Percentiles rank a stretch among this genome's conserved stretches.
Evolutionary conservation across 202 grass and related monocot species (phyloP).

Genomic region (Digitaria exilis): DNA sequence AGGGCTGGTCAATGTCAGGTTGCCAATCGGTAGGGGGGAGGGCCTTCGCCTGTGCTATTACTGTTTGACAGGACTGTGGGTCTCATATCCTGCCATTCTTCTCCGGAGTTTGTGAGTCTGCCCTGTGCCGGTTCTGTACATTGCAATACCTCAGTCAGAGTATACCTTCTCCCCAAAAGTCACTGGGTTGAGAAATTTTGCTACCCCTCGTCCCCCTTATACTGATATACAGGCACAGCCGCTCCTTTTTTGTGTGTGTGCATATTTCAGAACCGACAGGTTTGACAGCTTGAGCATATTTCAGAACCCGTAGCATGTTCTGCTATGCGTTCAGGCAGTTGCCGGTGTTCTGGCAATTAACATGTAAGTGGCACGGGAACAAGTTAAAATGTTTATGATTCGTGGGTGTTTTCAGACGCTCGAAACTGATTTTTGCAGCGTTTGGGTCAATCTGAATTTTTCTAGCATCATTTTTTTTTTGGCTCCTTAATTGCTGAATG

Average conservation of each 20-base stretch:
- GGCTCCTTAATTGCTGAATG: not conserved
- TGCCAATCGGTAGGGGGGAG: slow-evolving; percentile 53
- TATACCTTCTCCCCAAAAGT: not conserved
- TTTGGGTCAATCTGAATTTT: not conserved
- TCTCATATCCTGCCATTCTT: slow-evolving; percentile 2
- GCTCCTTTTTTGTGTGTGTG: not conserved
- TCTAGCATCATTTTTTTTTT: not conserved
- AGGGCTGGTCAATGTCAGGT: slow-evolving; percentile 50
- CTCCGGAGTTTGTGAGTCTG: not conserved
- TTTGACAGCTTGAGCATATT: not conserved
- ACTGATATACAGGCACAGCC: not conserved
- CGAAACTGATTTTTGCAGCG: not conserved
- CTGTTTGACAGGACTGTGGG: slow-evolving; percentile 33
- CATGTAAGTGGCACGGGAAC: not conserved
- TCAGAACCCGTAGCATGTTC: not conserved
- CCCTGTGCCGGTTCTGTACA: not conserved
- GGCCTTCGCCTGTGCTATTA: slow-evolving; percentile 55
- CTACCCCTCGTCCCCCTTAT: not conserved
- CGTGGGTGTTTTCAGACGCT: not conserved
- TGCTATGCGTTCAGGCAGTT: not conserved
- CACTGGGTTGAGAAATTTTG: not conserved
- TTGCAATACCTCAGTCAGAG: not conserved
- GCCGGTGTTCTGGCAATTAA: not conserved
- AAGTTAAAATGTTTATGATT: not conserved
- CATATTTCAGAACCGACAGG: not conserved